phyloP scores from a whole-genome alignment of 148 eudicot genomes.

The Diospyros lotus region DNA sequence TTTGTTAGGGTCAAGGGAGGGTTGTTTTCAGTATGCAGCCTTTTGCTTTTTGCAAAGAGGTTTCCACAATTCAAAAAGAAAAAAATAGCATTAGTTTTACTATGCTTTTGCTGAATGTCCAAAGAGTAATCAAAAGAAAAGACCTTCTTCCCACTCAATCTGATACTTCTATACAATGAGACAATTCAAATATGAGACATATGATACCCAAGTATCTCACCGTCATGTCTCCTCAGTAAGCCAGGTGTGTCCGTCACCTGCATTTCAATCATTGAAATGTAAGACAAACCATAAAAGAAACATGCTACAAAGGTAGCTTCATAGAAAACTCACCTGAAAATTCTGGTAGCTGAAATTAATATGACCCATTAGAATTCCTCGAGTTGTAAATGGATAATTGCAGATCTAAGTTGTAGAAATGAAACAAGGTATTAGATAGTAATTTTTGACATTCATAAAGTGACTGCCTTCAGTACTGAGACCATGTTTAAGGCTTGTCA shows the following conservation, averaged over 20 bases:
- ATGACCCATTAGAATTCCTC: conserved; percentile 98
- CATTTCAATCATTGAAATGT: conserved; percentile 5
- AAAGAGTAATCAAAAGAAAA: no score
- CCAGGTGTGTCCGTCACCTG: conserved; percentile 99
- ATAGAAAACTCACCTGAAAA: conserved; percentile 68
- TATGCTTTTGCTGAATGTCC: no score
- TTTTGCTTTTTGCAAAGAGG: no score
- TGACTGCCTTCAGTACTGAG: not conserved
- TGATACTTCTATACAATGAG: no score
- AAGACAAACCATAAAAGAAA: conserved; percentile 12
- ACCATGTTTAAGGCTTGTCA: conserved; percentile 1
- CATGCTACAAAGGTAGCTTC: conserved; percentile 2
- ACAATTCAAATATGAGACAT: no score
- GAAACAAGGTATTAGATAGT: not conserved
- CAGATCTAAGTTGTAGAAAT: conserved; percentile 52
- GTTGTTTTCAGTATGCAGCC: no score
- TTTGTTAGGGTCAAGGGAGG: no score
- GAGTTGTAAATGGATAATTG: conserved; percentile 94
- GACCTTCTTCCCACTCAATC: no score
- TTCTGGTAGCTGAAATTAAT: conserved; percentile 69
- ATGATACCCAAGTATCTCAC: conserved; percentile 29
- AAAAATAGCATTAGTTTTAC: no score
- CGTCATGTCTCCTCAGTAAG: conserved; percentile 69
- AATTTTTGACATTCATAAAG: not conserved
- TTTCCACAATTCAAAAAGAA: no score